A percentile compares a stretch with the other conserved stretches of the same genome.
These are phyloP conservation scores for Fraxinus dipetala DNA, from an alignment of 305 asterid species.

Conservation along the genomic window DNA sequence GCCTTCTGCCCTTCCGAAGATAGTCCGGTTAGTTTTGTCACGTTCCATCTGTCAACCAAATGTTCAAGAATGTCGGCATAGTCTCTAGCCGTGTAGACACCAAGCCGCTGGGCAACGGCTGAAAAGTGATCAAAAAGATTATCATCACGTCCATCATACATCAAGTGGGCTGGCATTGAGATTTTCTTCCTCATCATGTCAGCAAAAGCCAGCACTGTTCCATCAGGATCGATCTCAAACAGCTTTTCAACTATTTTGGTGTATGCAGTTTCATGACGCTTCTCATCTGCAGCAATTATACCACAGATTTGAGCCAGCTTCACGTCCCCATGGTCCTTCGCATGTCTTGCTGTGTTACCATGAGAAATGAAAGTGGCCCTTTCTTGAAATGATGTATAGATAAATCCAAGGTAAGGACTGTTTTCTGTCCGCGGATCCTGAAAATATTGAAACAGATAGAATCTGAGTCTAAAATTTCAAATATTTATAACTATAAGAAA, in stretches of 20 bases:
- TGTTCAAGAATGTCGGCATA: slow-evolving; percentile 61
- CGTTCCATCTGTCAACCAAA: slow-evolving; percentile 63
- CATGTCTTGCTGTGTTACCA: slow-evolving; percentile 60
- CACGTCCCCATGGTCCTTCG: slow-evolving; percentile 52
- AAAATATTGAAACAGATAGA: background rate
- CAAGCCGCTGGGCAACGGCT: slow-evolving; percentile 63
- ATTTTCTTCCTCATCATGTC: slow-evolving; percentile 79
- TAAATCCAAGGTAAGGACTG: slow-evolving; percentile 58
- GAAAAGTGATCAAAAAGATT: slow-evolving; percentile 60
- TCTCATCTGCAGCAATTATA: slow-evolving; percentile 57
- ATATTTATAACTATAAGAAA: background rate
- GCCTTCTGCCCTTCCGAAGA: slow-evolving; percentile 55
- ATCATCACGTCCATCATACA: slow-evolving; percentile 63
- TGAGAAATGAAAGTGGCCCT: slow-evolving; percentile 63
- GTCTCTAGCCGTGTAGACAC: slow-evolving; percentile 60
- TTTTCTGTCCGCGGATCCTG: slow-evolving; percentile 60
- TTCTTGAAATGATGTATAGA: slow-evolving; percentile 70
- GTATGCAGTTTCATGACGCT: slow-evolving; percentile 66
- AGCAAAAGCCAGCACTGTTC: slow-evolving; percentile 54
- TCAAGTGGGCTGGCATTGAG: slow-evolving; percentile 68
- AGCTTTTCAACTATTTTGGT: slow-evolving; percentile 60
- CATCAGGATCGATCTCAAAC: slow-evolving; percentile 61
- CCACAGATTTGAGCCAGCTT: slow-evolving; percentile 67
- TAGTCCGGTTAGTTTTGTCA: slow-evolving; percentile 42
- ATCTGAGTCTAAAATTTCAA: background rate